These are phyloP conservation scores for Zygosaccharomyces kombuchaensis DNA, from an alignment of 805 yeast genomes.

Conservation along the genomic window DNA sequence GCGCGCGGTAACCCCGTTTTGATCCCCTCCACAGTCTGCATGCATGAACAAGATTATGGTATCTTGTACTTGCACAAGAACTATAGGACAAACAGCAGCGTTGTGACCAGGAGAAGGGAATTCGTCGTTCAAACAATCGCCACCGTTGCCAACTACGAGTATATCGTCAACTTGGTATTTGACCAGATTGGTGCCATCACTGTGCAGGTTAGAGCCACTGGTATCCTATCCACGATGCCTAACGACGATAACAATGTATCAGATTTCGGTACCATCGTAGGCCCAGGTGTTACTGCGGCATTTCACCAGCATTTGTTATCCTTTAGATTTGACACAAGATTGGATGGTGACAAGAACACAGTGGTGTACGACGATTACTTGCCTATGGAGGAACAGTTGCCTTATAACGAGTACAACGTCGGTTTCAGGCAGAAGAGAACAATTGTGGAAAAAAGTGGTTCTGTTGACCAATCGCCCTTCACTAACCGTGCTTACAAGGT, in stretches of 20 bases:
- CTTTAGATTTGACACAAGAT: slow-evolving; percentile 75
- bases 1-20: slow-evolving; percentile 58
- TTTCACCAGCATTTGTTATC: slow-evolving; percentile 79
- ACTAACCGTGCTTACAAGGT: slow-evolving; percentile 71
- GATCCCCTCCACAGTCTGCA: slow-evolving; percentile 67
- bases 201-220: slow-evolving; percentile 80
- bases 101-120: slow-evolving; percentile 73
- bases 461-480: slow-evolving; percentile 68
- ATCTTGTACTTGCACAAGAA: slow-evolving; percentile 73
- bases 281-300: slow-evolving; percentile 78
- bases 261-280: slow-evolving; percentile 68
- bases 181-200: slow-evolving; percentile 75
- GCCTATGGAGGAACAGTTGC: slow-evolving; percentile 51
- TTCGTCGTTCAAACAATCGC: slow-evolving; percentile 76
- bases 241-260: slow-evolving; percentile 63
- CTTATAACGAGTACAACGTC: slow-evolving; percentile 59
- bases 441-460: slow-evolving; percentile 65
- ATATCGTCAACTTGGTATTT: slow-evolving; percentile 64
- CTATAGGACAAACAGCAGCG: slow-evolving; percentile 68
- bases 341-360: slow-evolving; percentile 76
- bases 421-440: slow-evolving; percentile 65
- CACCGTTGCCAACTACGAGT: slow-evolving; percentile 82
- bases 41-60: slow-evolving; percentile 79
- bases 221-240: slow-evolving; percentile 81
- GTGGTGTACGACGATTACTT: slow-evolving; percentile 67